Conservation (phyloP, 257 asterid genomes). For the Nyctanthes arbortristis region DNA sequence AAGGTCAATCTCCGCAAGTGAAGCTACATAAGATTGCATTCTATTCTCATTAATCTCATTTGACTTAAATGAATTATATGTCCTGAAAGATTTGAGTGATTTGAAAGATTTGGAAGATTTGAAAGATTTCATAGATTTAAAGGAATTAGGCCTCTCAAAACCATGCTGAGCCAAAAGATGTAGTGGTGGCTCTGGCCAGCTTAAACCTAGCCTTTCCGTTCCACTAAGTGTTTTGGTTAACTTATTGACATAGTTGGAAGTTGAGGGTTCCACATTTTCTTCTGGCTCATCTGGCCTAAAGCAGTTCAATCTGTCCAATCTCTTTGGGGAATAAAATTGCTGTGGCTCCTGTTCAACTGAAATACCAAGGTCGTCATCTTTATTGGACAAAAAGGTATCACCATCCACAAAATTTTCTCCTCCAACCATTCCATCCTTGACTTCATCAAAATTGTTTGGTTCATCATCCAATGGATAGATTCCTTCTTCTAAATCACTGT, state of each 20-base stretch:
- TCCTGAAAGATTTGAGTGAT: slow-evolving; percentile 52
- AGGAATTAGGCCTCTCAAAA: slow-evolving; percentile 58
- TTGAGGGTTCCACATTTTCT: slow-evolving; percentile 41
- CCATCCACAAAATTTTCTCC: slow-evolving; percentile 21
- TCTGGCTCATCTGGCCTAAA: slow-evolving; percentile 41
- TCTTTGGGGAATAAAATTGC: slow-evolving; percentile 55
- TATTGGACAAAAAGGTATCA: slow-evolving; percentile 29
- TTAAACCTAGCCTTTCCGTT: slow-evolving; percentile 75
- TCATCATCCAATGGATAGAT: slow-evolving; percentile 69
- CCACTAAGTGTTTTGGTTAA: slow-evolving; percentile 59
- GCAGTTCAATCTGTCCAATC: slow-evolving; percentile 55
- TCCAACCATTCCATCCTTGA: slow-evolving; percentile 23
- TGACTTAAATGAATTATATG: slow-evolving; percentile 59
- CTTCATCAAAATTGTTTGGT: slow-evolving; percentile 31
- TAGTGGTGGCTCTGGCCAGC: slow-evolving; percentile 96
- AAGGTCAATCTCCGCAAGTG: slow-evolving; percentile 66
- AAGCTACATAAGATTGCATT: slow-evolving; percentile 42
- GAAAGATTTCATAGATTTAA: slow-evolving; percentile 36
- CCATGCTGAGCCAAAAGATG: slow-evolving; percentile 57
- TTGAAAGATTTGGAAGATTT: slow-evolving; percentile 47
- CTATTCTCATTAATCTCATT: slow-evolving; percentile 26
- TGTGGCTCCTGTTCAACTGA: slow-evolving; percentile 34
- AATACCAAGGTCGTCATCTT: slow-evolving; percentile 11
- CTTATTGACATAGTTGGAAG: slow-evolving; percentile 32
- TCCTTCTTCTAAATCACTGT: slow-evolving; percentile 79